phyloP scores from a whole-genome alignment of 2,329 filamentous ascomycete genomes.

The Aspergillus alliaceus region DNA sequence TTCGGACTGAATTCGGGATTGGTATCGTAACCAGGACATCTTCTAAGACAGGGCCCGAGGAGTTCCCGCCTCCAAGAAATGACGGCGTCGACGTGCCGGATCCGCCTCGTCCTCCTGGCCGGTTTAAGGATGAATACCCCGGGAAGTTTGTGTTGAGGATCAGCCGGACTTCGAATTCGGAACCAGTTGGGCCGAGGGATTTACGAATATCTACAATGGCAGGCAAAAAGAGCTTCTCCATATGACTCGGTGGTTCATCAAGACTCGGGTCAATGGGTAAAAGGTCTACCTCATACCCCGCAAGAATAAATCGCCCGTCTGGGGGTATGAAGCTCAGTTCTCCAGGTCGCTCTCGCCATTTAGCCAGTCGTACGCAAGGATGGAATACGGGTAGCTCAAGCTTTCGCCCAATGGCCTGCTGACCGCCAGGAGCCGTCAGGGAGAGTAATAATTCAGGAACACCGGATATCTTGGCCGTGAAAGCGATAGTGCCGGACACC shows the following conservation, averaged over 20 bases:
- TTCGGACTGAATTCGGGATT: constrained; percentile 75
- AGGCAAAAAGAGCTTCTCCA: constrained; percentile 73
- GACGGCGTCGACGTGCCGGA: constrained; percentile 51
- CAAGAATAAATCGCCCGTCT: constrained; percentile 89
- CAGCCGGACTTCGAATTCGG: constrained; percentile 86
- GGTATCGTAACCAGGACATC: constrained; percentile 77
- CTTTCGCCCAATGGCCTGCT: constrained; percentile 69
- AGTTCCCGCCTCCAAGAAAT: constrained; percentile 55
- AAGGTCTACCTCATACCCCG: constrained; percentile 91
- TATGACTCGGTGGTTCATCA: constrained; percentile 52
- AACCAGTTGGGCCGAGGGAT: constrained; percentile 69
- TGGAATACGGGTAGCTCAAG: constrained; percentile 93
- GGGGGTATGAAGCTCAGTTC: constrained; percentile 95
- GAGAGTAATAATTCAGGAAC: constrained; percentile 85
- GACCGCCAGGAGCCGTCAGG: constrained; percentile 78
- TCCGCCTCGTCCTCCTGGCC: constrained; percentile 41
- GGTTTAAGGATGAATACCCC: constrained; percentile 43
- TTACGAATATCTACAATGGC: constrained; percentile 80
- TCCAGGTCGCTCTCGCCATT: constrained; percentile 85
- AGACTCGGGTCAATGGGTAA: constrained; percentile 68
- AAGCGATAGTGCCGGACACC: constrained; percentile 88
- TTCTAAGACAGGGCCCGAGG: constrained; percentile 65
- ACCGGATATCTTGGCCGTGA: constrained; percentile 92
- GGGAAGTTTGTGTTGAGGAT: constrained; percentile 68
- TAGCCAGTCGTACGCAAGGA: constrained; percentile 85